A percentile compares a stretch with the other conserved stretches of the same genome.
Conservation (phyloP, 2,329 filamentous ascomycete genomes). For the Passalora sequoiae region DNA sequence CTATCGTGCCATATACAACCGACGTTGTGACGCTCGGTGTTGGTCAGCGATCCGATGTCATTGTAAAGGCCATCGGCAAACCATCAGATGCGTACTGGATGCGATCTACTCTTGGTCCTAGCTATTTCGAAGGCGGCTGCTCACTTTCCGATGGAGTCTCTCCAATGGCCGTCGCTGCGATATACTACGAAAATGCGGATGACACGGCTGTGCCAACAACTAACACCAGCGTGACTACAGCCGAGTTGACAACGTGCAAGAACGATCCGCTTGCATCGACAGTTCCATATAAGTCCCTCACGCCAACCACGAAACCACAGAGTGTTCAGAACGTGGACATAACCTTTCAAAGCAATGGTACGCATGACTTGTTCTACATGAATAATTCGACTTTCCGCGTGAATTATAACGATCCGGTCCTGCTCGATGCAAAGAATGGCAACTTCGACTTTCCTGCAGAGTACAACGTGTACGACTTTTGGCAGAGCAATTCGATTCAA, state of each 20-base stretch:
- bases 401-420: constrained; percentile 41
- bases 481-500: constrained; percentile 36
- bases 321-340: constrained; percentile 44
- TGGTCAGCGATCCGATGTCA: constrained; percentile 49
- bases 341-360: constrained; percentile 41
- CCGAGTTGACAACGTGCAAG: constrained; percentile 42
- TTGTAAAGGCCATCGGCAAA: constrained; percentile 37
- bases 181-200: constrained; percentile 61
- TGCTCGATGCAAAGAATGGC: constrained; percentile 33
- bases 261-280: constrained; percentile 55
- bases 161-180: constrained; percentile 53
- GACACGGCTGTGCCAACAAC: constrained; percentile 35
- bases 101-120: constrained; percentile 52
- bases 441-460: constrained; percentile 31
- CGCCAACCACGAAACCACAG: constrained; percentile 43
- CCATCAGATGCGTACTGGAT: constrained; percentile 35
- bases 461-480: constrained; percentile 41
- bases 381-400: constrained; percentile 49
- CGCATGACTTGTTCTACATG: constrained; percentile 49
- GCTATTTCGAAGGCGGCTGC: constrained; percentile 44
- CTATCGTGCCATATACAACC: constrained; percentile 39
- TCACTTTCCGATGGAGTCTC: constrained; percentile 33
- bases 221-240: constrained; percentile 48
- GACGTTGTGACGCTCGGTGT: constrained; percentile 51
- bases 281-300: constrained; percentile 50